Base-by-base conservation (phyloP, 345 rosid genomes). In the Anastatica hierochuntica region DNA sequence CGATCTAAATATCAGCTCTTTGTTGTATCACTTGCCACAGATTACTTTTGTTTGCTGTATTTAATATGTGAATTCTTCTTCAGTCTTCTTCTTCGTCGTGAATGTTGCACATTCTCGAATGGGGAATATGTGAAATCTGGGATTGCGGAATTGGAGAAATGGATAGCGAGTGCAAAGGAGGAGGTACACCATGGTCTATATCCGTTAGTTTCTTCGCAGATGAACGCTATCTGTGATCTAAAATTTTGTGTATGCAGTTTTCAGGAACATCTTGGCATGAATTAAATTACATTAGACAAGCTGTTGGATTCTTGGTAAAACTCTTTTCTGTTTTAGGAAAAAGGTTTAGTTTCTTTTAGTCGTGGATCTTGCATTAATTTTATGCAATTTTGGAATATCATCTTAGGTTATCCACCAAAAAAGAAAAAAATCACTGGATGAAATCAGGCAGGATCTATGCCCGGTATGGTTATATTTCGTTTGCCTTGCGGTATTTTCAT, bases 251-350 rank as follows among this genome's bases (percentile, higher is more conserved):
- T 37, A 46, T 81, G 60, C 63, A 92, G 98, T 85, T 69, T 76
- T 74, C 94, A 74, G 98, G 98, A 75, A 92, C 96, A 49, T 92
- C 96, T 37, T 92, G 98, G 98, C 95, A 88, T 18, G 98, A 88
- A 74, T 75, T 92, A 53, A 88, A 83, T 51, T 92, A 80, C 70
- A 88, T 92, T 58, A 77, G 96, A 67, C 98, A 92, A 81, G 98
- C 98, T 67, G 96, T 92, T 73, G 96, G 96, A 19, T 92, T 92
- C 76, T 78, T 92, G 95, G 96, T 90, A 78, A 43, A 33, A 21
- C 24, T 34, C 57, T 53, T 14, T 50, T 19, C 56, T 53, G 60
- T 41, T 51, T 26, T 67, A 48, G 59, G 51, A 47, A 6, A 14
- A 12, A 19, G 16, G 35, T 36, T 19, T 15, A 4, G 52, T 7